Evolutionary conservation across 306 rosid genomes (phyloP).

Genomic region (Malus sieversii): DNA sequence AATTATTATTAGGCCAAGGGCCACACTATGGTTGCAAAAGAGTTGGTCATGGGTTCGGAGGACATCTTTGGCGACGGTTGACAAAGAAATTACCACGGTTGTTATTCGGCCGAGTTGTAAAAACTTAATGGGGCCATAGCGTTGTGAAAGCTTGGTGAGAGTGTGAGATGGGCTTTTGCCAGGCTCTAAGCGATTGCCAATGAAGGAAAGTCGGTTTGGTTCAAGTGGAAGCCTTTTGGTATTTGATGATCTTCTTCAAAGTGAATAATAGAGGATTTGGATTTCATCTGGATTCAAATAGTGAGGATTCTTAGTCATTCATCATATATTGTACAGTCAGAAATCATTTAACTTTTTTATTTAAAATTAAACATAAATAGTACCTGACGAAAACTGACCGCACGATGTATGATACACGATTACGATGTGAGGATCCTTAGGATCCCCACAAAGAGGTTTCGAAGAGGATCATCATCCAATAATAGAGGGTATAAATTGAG

Average conservation of each 20-base stretch:
- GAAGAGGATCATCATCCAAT: no score
- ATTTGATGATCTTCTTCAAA: not conserved
- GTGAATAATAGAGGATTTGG: not conserved
- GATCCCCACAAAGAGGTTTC: no score
- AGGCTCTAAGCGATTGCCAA: conserved; percentile 42
- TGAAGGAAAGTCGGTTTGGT: conserved; percentile 28
- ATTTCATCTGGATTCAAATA: no score
- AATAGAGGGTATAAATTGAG: conserved; percentile 7
- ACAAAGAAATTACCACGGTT: conserved; percentile 23
- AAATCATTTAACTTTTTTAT: no score
- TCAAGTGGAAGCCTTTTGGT: conserved; percentile 31
- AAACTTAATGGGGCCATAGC: conserved; percentile 28
- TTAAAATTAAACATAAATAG: no score
- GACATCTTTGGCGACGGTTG: conserved; percentile 14
- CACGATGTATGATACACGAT: no score
- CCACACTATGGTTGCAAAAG: conserved; percentile 13
- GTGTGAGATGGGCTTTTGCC: conserved; percentile 37
- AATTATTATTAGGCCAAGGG: no score
- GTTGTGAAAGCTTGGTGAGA: conserved; percentile 19
- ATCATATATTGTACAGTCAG: no score
- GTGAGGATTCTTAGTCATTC: no score
- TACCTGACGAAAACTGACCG: no score
- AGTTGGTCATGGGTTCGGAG: conserved; percentile 23
- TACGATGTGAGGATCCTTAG: no score
- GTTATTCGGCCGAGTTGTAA: conserved; percentile 28